A percentile compares a stretch with the other conserved stretches of the same genome.
Evolutionary conservation across 2,329 filamentous ascomycete species (phyloP).

Genomic region (Tolypocladium amazonense): DNA sequence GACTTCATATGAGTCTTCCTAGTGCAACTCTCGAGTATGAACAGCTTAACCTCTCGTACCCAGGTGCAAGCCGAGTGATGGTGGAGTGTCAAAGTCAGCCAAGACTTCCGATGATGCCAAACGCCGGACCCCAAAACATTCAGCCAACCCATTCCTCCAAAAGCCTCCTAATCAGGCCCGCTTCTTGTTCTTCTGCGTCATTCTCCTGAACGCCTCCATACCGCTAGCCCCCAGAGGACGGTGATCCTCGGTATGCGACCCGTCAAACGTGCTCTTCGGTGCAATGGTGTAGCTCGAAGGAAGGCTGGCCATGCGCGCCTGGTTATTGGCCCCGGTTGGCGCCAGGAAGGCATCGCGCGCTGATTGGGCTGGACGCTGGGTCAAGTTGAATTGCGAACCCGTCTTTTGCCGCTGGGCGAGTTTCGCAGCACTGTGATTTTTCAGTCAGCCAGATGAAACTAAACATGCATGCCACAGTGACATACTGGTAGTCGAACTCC

Average conservation of each 20-base stretch:
- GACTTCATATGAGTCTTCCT: not conserved
- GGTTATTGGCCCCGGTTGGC: slow-evolving; percentile 42
- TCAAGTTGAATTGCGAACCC: slow-evolving; percentile 38
- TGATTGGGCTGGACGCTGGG: slow-evolving; percentile 35
- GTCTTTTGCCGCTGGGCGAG: slow-evolving; percentile 37
- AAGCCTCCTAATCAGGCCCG: slow-evolving; percentile 7
- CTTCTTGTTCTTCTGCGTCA: slow-evolving; percentile 55
- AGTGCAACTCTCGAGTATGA: not conserved
- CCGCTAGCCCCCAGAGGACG: slow-evolving; percentile 53
- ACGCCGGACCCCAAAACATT: not conserved
- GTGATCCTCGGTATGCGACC: slow-evolving; percentile 37
- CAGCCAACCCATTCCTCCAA: not conserved
- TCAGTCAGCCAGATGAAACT: slow-evolving; percentile 1
- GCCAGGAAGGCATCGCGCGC: slow-evolving; percentile 41
- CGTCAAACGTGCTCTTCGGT: slow-evolving; percentile 51
- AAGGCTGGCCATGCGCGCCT: slow-evolving; percentile 43
- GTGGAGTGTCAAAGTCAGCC: not conserved
- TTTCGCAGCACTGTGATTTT: slow-evolving; percentile 37
- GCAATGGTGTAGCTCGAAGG: slow-evolving; percentile 50
- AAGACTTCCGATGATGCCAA: not conserved
- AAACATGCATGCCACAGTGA: slow-evolving; percentile 6
- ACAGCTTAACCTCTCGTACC: not conserved
- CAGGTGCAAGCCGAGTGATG: not conserved
- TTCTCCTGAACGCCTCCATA: slow-evolving; percentile 54
- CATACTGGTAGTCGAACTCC: slow-evolving; percentile 54